Evolutionary conservation across 129 eudicot species (phyloP).

Genomic region (Heracleum sosnowskyi): DNA sequence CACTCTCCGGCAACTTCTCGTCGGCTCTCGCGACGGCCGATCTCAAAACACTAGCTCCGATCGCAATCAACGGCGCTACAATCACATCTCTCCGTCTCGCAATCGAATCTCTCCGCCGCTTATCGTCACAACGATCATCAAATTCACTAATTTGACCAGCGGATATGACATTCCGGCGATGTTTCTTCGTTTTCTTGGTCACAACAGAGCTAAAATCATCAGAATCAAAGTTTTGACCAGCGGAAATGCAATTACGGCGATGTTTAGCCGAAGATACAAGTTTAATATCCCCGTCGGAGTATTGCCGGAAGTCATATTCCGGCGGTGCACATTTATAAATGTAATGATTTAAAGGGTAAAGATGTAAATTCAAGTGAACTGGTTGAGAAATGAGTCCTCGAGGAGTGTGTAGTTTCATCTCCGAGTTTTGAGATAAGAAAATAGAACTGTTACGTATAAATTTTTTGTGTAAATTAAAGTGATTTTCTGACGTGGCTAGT

Average conservation of each 20-base stretch:
- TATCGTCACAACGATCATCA: constrained; percentile 1
- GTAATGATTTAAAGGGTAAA: constrained; percentile 17
- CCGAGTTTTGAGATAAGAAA: constrained; percentile 6
- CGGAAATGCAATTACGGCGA: constrained; percentile 30
- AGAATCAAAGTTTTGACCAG: neutral
- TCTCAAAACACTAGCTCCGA: constrained; percentile 55
- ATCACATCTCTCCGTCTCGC: constrained; percentile 51
- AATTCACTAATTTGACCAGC: neutral
- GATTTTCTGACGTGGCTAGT: constrained; percentile 31
- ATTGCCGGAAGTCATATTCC: constrained; percentile 16
- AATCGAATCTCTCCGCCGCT: constrained; percentile 11
- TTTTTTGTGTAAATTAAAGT: neutral
- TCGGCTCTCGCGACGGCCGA: constrained; percentile 79
- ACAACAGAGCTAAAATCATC: constrained; percentile 7
- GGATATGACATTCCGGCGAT: constrained; percentile 26
- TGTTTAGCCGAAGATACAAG: constrained; percentile 13
- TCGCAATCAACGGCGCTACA: constrained; percentile 53
- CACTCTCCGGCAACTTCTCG: constrained; percentile 34
- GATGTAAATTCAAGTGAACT: constrained; percentile 24
- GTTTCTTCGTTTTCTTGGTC: constrained; percentile 11
- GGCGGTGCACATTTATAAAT: neutral
- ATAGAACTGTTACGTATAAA: neutral
- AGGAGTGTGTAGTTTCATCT: constrained; percentile 45
- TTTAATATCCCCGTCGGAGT: constrained; percentile 9
- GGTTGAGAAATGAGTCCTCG: constrained; percentile 24